Conservation (phyloP, 495 filamentous ascomycete species). For the Platismatia glauca region DNA sequence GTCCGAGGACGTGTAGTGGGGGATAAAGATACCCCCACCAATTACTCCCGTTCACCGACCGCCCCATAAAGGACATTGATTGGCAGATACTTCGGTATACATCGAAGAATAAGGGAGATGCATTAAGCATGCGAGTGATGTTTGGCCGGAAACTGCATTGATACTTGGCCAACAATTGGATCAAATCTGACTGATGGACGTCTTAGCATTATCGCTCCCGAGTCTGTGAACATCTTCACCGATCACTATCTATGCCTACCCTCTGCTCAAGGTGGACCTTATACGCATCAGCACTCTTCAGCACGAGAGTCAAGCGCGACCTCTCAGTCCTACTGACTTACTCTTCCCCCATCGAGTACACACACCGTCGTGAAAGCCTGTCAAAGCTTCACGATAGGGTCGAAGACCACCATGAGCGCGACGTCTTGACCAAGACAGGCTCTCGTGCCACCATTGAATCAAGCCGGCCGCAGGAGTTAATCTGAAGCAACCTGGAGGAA, state of each 20-base stretch:
- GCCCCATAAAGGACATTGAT: too few species aligned
- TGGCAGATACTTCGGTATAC: too few species aligned
- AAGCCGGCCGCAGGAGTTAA: slow-evolving; percentile 44
- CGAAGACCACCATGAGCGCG: slow-evolving; percentile 42
- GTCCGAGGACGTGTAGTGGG: too few species aligned
- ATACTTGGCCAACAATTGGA: too few species aligned
- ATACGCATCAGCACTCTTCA: slow-evolving; percentile 24
- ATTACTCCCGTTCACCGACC: too few species aligned
- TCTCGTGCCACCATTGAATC: slow-evolving; percentile 56
- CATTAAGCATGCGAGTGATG: too few species aligned
- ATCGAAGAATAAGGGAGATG: too few species aligned
- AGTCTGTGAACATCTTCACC: background rate
- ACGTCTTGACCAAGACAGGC: slow-evolving; percentile 41
- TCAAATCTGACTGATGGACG: too few species aligned
- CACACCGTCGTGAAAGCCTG: slow-evolving; percentile 34
- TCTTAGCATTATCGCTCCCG: too few species aligned
- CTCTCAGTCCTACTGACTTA: slow-evolving; percentile 11
- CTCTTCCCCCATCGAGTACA: slow-evolving; percentile 24
- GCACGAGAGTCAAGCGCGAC: slow-evolving; percentile 20
- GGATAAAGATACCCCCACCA: too few species aligned
- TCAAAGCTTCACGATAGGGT: slow-evolving; percentile 37
- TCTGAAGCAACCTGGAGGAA: slow-evolving; percentile 40
- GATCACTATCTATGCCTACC: background rate
- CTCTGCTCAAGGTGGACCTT: slow-evolving; percentile 15
- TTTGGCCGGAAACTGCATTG: too few species aligned